Evolutionary conservation across 352 stramenopile genomes (phyloP), one percentile per base, ranked within the genome.

Genomic region (Phytophthora kernoviae): DNA sequence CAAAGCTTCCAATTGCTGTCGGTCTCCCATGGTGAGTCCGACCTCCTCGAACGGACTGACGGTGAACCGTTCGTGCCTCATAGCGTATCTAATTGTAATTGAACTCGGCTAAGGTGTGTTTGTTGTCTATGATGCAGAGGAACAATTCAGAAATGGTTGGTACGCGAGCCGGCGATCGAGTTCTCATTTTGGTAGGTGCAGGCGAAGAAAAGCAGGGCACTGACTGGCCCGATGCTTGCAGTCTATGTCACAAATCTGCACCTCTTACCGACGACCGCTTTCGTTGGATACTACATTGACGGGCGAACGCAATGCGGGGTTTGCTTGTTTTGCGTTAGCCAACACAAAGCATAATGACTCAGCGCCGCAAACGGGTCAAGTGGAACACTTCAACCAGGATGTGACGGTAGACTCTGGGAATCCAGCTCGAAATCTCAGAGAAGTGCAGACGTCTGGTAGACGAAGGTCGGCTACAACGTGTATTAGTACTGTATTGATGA

Each of bases 31-130:
- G 24, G 62, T 62, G 42, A 75, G 55, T 18, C 18, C 42, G 46
- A 75, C 49, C 37, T 54, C 49, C 27, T 59, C 51, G 52, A 70
- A 75, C 48, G 62, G 66, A 12, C 59, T 75, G 26, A 32, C 22
- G 0, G 48, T 61, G 56, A 75, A 65, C 14, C 66, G 61, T 24
- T 70, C 22, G 48, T 41, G 46, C n/a, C 24, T 27, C 55, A 64
- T 64, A 14, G 33, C 57, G 30, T 17, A 15, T 11, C 17, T 12
- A 12, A n/a, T n/a, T 17, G 24, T 30, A 6, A 30, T 30, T 30
- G 50, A n/a, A n/a, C n/a, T n/a, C n/a, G n/a, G n/a, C n/a, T n/a
- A n/a, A n/a, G n/a, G n/a, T n/a, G n/a, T n/a, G n/a, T n/a, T n/a
- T n/a, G n/a, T n/a, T n/a, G n/a, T n/a, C 20, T 61, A 36, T 5